A percentile compares a stretch with the other conserved stretches of the same genome.
Conservation (phyloP, 164 flowering plant species). For the Santalum album region DNA sequence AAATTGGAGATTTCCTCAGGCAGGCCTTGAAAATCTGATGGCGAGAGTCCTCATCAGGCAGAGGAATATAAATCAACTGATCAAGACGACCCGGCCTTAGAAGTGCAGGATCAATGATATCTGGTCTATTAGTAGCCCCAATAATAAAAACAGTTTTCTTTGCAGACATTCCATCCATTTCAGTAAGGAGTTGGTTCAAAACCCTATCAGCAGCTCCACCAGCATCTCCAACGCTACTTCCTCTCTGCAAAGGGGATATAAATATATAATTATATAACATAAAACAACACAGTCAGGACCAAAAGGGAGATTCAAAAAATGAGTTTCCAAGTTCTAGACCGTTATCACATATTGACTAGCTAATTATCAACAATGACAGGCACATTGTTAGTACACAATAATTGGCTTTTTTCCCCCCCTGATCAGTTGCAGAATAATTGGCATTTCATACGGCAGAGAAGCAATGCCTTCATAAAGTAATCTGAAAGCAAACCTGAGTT, state of each 20-base stretch:
- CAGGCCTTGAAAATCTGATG: constrained; percentile 64
- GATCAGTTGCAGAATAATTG: too few species aligned
- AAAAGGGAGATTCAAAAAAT: neutral
- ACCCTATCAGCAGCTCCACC: constrained; percentile 94
- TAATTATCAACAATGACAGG: too few species aligned
- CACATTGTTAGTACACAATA: too few species aligned
- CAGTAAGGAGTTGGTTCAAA: constrained; percentile 77
- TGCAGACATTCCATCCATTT: constrained; percentile 91
- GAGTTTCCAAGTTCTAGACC: too few species aligned
- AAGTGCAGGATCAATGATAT: constrained; percentile 78
- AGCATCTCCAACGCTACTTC: constrained; percentile 81
- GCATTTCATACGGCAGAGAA: neutral
- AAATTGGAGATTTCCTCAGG: constrained; percentile 75
- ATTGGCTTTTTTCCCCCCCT: too few species aligned
- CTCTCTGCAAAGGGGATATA: constrained; percentile 43
- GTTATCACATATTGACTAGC: too few species aligned
- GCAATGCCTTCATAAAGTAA: neutral
- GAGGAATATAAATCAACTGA: constrained; percentile 81
- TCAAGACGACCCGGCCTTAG: constrained; percentile 86
- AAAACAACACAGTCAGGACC: neutral
- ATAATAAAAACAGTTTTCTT: constrained; percentile 88
- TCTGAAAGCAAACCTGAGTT: constrained; percentile 46
- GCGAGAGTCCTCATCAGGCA: constrained; percentile 81
- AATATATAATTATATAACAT: neutral
- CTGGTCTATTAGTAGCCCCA: constrained; percentile 88